Evolutionary conservation across 192 early-diverging fungal genomes (phyloP), one percentile per base, ranked within the genome.

Genomic region (Chytriomyces sp.): DNA sequence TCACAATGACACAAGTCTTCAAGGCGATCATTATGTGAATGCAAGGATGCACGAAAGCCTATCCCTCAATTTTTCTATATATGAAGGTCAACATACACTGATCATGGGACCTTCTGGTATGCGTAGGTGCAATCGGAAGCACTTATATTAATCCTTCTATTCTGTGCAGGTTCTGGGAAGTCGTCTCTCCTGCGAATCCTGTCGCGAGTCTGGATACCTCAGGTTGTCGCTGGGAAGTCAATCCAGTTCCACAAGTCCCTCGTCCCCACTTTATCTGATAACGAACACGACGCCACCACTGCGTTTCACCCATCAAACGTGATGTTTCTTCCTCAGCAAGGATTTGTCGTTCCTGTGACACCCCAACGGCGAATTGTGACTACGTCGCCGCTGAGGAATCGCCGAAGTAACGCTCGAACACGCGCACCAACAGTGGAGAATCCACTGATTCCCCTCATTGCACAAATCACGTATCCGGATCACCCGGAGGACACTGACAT

Each of bases 131-230:
- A n/a, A n/a, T n/a, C n/a, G n/a, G n/a, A n/a, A n/a, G n/a, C n/a
- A n/a, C n/a, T n/a, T n/a, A n/a, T n/a, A n/a, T n/a, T n/a, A n/a
- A n/a, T n/a, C n/a, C n/a, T n/a, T n/a, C n/a, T n/a, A n/a, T n/a
- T n/a, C n/a, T n/a, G n/a, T n/a, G n/a, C n/a, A n/a, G n/a, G 95
- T 74, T 74, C 77, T 19, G 95, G 95, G 37, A 98, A 98, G 72
- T 91, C 92, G 17, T 91, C 92, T 5, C 44, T 98, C 19, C 60
- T 96, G 25, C 84, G 93, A 4, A 85, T 85, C 5, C 81, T 96
- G 52, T 88, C 89, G 22, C 91, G 91, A 0, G 72, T 98, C 37
- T 96, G 92, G 92, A 81, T 74, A 17, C 80, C 86, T 12, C 70
- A 66, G 0, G 58, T 14, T 28, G 39, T 32, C n/a, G 8, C 22